A percentile compares a stretch with the other conserved stretches of the same genome.
phyloP scores from a whole-genome alignment of 192 early-diverging fungal species.

The Linderina pennispora region DNA sequence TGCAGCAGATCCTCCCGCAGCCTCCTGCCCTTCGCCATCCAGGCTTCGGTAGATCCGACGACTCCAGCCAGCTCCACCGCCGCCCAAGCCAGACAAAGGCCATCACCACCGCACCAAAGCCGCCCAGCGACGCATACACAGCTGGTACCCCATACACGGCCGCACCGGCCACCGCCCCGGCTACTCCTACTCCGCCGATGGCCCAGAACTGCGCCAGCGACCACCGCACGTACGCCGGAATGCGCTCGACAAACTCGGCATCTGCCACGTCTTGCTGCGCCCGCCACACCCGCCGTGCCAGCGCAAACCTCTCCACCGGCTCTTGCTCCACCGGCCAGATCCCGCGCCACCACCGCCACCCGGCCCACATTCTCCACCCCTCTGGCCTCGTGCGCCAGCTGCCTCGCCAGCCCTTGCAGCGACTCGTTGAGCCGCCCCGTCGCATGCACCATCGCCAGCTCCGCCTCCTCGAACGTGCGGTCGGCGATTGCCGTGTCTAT shows the following conservation, averaged over 20 bases:
- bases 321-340: slow-evolving; percentile 14
- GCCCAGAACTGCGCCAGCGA: slow-evolving; percentile 38
- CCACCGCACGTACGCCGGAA: slow-evolving; percentile 27
- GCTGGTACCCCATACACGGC: slow-evolving; percentile 5
- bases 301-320: slow-evolving; percentile 16
- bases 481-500: slow-evolving; percentile 26
- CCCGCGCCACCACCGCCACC: no score
- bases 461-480: slow-evolving; percentile 31
- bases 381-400: slow-evolving; percentile 9
- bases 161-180: slow-evolving; percentile 1
- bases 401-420: slow-evolving; percentile 1
- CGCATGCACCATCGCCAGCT: slow-evolving; percentile 37
- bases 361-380: no score
- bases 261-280: slow-evolving; percentile 12
- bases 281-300: slow-evolving; percentile 29
- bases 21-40: slow-evolving; percentile 7
- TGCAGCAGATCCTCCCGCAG: slow-evolving; percentile 10
- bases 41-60: slow-evolving; percentile 10
- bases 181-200: slow-evolving; percentile 16
- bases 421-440: slow-evolving; percentile 34
- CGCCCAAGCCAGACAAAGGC: slow-evolving; percentile 27
- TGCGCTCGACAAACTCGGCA: slow-evolving; percentile 10
- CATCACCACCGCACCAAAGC: slow-evolving; percentile 6
- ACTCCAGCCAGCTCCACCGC: slow-evolving; percentile 25
- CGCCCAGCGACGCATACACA: slow-evolving; percentile 13